Base-by-base conservation (phyloP, 1,284 basidiomycete genomes). In the Ustilago hordei region DNA sequence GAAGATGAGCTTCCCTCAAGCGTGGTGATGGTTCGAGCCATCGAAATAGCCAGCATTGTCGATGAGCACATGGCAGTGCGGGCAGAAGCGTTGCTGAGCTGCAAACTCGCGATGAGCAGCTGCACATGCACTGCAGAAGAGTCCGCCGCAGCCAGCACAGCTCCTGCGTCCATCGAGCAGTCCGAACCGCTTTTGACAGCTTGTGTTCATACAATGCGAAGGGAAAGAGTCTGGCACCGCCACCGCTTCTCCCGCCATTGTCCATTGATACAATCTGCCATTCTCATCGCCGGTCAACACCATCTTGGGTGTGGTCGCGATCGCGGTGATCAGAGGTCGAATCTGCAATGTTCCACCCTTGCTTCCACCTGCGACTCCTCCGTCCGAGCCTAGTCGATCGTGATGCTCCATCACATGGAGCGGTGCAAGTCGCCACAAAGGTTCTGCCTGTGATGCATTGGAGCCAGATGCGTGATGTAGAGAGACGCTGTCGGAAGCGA, bases 221-320 rank as follows among this genome's bases (percentile, higher is more conserved):
- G 76, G 64, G 48, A 66, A 66, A 19, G 55, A 67, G 50, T 76
- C 76, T 5, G 82, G 78, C 15, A 83, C 67, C 19, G 43, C 55
- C 31, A 82, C 75, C 5, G 81, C 80, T 38, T 82, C 74, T 9
- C 83, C 84, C 17, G 72, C 79, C 50, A 86, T 57, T 8, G 76
- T 67, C 85, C 84, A 85, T 34, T 66, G 61, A 50, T 81, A 85
- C 32, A 86, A 60, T 15, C 75, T 61, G 8, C 85, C 85, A 6
- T 57, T 31, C 23, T 74, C 78, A 61, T 85, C 82, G 38, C 84
- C 85, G 6, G 78, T 79, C 54, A 82, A 65, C 23, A 85, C 17
- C 68, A 67, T 70, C 45, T 61, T 57, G 28, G 45, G 55, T 31
- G 73, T 70, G 5, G 61, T 60, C 8, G 60, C 55, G 13, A 78